These are phyloP conservation scores for Shiraia bambusicola DNA, from an alignment of 2,329 filamentous ascomycete genomes.

Conservation along the genomic window DNA sequence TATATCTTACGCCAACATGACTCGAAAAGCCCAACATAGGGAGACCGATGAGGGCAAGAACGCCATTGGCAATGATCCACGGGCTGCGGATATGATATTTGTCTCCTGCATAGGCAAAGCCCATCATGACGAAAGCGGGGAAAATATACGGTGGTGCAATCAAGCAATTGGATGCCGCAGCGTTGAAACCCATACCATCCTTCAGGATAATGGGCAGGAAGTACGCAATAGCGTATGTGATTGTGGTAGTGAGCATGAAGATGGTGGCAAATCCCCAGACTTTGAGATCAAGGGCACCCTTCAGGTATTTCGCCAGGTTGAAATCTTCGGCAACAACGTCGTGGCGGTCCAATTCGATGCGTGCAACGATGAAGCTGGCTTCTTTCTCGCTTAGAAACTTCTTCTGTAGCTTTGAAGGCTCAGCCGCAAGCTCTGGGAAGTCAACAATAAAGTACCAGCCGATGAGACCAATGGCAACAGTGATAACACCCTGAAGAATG, in stretches of 20 bases:
- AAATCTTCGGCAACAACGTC: slow-evolving; percentile 33
- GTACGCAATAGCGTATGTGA: slow-evolving; percentile 34
- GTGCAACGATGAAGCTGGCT: slow-evolving; percentile 29
- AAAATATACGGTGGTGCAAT: slow-evolving; percentile 32
- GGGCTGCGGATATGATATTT: slow-evolving; percentile 65
- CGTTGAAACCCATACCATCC: slow-evolving; percentile 32
- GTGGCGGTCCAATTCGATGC: slow-evolving; percentile 29
- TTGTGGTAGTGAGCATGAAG: slow-evolving; percentile 28
- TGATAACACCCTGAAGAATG: slow-evolving; percentile 26
- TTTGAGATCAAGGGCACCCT: slow-evolving; percentile 22
- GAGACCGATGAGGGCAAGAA: slow-evolving; percentile 67
- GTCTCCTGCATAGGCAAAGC: slow-evolving; percentile 65
- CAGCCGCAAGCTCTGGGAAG: slow-evolving; percentile 29
- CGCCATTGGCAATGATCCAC: slow-evolving; percentile 66
- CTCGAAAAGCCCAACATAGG: slow-evolving; percentile 69
- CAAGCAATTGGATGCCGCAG: slow-evolving; percentile 27
- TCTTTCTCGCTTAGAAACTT: slow-evolving; percentile 32
- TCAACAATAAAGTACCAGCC: slow-evolving; percentile 30
- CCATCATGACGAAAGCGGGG: slow-evolving; percentile 43
- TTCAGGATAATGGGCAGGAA: slow-evolving; percentile 35
- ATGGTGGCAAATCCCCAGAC: slow-evolving; percentile 25
- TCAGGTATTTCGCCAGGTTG: slow-evolving; percentile 22
- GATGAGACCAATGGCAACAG: slow-evolving; percentile 20
- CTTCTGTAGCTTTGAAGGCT: slow-evolving; percentile 19
- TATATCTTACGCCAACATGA: slow-evolving; percentile 49